phyloP scores from a whole-genome alignment of 306 rosid species.

The Quercus ilex region DNA sequence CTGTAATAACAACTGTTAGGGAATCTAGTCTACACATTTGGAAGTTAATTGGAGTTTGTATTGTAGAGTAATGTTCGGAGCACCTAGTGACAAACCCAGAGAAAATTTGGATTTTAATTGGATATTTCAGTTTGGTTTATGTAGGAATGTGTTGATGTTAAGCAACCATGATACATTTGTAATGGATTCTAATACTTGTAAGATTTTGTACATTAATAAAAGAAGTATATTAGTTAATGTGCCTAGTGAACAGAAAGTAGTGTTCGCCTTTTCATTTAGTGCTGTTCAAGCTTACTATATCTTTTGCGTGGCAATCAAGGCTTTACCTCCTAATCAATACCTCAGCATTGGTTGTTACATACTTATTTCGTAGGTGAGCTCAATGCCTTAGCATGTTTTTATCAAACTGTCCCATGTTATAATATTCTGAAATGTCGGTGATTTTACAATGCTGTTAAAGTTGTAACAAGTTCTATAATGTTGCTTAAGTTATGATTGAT shows the following conservation, averaged over 20 bases:
- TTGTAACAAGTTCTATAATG: no score
- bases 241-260: background rate
- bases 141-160: background rate
- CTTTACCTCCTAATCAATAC: background rate
- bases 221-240: background rate
- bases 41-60: no score
- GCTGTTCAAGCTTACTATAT: background rate
- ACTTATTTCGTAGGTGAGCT: background rate
- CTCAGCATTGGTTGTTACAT: background rate
- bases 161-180: background rate
- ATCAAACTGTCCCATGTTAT: background rate
- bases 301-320: background rate
- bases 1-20: background rate
- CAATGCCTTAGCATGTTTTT: background rate
- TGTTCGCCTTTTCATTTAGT: background rate
- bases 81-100: background rate
- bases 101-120: background rate
- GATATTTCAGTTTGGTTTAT: background rate
- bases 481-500: background rate
- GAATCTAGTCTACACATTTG: background rate
- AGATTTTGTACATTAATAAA: background rate
- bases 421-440: background rate
- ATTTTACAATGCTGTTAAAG: background rate
- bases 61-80: background rate
- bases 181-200: background rate